These are phyloP conservation scores for Diaporthe nobilis DNA, from an alignment of 2,329 filamentous ascomycete species.

Conservation along the genomic window DNA sequence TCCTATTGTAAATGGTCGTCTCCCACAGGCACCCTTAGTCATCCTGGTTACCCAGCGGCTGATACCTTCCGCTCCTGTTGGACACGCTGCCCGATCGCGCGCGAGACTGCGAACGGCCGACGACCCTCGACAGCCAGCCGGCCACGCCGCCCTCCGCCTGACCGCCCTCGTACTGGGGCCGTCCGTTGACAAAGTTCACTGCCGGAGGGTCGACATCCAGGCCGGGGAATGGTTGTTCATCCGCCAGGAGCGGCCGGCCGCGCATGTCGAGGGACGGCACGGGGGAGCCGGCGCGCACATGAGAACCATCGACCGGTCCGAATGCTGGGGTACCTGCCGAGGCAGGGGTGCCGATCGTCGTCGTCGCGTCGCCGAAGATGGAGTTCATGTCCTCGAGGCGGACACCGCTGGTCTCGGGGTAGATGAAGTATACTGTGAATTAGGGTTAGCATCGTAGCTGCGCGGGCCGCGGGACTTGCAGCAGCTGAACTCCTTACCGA, in stretches of 20 bases:
- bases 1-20: not conserved
- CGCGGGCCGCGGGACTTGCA: not conserved
- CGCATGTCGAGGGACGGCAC: slow-evolving; percentile 83
- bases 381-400: slow-evolving; percentile 97
- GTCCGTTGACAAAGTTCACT: slow-evolving; percentile 64
- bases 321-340: slow-evolving; percentile 85
- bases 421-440: slow-evolving; percentile 89
- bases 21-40: slow-evolving; percentile 48
- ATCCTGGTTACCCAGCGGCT: slow-evolving; percentile 57
- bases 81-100: slow-evolving; percentile 51
- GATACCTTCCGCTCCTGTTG: slow-evolving; percentile 54
- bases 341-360: slow-evolving; percentile 80
- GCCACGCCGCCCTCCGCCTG: slow-evolving; percentile 57
- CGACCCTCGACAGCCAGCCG: slow-evolving; percentile 63
- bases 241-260: slow-evolving; percentile 64
- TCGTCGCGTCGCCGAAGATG: slow-evolving; percentile 93
- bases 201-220: slow-evolving; percentile 86
- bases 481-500: slow-evolving; percentile 78
- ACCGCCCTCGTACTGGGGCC: slow-evolving; percentile 52
- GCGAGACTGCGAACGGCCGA: slow-evolving; percentile 50
- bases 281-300: slow-evolving; percentile 84
- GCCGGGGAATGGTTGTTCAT: slow-evolving; percentile 81
- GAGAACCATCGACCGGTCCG: slow-evolving; percentile 81
- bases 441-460: slow-evolving; percentile 43
- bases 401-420: slow-evolving; percentile 96